Percentiles rank a stretch among this genome's conserved stretches.
Evolutionary conservation across 768 basidiomycete genomes (phyloP).

Genomic region (Cyathus striatus): DNA sequence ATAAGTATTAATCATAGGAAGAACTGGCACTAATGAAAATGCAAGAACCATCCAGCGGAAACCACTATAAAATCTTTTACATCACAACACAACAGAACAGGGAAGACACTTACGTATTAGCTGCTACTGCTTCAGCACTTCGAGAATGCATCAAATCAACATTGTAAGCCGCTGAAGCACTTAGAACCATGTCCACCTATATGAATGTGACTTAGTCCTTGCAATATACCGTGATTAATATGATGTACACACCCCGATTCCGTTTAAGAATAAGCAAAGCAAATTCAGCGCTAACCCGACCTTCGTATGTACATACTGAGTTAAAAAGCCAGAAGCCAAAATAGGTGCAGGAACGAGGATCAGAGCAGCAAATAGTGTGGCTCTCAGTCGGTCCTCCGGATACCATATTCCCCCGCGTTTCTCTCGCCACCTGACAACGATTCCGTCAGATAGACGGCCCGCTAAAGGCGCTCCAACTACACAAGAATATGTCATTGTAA

Average conservation of each 20-base stretch:
- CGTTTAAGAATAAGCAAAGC: too few species aligned
- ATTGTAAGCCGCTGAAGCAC: too few species aligned
- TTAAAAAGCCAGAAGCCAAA: too few species aligned
- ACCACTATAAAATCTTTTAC: conserved; percentile 27
- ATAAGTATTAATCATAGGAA: too few species aligned
- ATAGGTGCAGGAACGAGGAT: too few species aligned
- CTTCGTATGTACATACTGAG: conserved; percentile 41
- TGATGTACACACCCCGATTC: too few species aligned
- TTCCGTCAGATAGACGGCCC: conserved; percentile 52
- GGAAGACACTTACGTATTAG: conserved; percentile 38
- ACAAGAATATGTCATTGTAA: too few species aligned
- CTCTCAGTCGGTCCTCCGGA: conserved; percentile 65
- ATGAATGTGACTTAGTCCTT: conserved; percentile 46
- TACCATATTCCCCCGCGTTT: conserved; percentile 52
- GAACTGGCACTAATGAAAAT: conserved; percentile 34
- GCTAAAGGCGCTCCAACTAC: conserved; percentile 47
- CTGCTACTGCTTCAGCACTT: conserved; percentile 54
- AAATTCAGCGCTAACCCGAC: conserved; percentile 49
- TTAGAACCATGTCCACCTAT: too few species aligned
- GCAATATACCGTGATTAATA: too few species aligned
- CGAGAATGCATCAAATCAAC: too few species aligned
- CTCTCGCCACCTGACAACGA: conserved; percentile 43
- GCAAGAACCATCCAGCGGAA: conserved; percentile 41
- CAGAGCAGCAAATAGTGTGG: conserved; percentile 37
- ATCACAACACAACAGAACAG: not conserved